phyloP scores from a whole-genome alignment of 768 basidiomycete species.

The Gloeopeniophorella convolvens region DNA sequence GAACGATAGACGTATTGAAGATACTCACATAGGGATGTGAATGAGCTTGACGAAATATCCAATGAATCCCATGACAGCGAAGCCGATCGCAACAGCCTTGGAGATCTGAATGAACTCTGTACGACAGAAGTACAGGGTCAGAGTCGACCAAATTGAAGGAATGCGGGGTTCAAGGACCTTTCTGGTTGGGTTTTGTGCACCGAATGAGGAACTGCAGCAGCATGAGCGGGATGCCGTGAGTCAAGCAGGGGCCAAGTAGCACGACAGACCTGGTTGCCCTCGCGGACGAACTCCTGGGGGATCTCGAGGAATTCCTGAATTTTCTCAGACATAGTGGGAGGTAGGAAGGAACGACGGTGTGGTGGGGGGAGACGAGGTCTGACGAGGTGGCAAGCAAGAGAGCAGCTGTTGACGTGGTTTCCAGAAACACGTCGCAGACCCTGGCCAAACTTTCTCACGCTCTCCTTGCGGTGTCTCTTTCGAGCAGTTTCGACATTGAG shows the following conservation, averaged over 20 bases:
- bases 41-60: conserved; percentile 98
- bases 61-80: conserved; percentile 99
- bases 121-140: conserved; percentile 9
- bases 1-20: neutral
- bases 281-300: conserved; percentile 86
- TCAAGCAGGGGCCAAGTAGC: neutral
- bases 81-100: conserved; percentile 94
- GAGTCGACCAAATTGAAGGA: neutral
- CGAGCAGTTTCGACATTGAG: no score
- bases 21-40: conserved; percentile 92
- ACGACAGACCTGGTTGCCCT: conserved; percentile 79
- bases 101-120: conserved; percentile 93
- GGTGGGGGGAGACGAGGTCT: conserved; percentile 10
- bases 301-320: conserved; percentile 85
- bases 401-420: conserved; percentile 8
- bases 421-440: no score
- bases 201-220: conserved; percentile 79
- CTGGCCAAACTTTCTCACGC: neutral
- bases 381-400: conserved; percentile 28
- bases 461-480: no score
- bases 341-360: conserved; percentile 15
- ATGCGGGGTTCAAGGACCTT: conserved; percentile 52
- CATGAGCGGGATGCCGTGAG: conserved; percentile 7
- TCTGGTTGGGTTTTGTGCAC: conserved; percentile 96
- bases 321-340: conserved; percentile 76